phyloP scores from a whole-genome alignment of 495 filamentous ascomycete genomes.

The Glonium stellatum region DNA sequence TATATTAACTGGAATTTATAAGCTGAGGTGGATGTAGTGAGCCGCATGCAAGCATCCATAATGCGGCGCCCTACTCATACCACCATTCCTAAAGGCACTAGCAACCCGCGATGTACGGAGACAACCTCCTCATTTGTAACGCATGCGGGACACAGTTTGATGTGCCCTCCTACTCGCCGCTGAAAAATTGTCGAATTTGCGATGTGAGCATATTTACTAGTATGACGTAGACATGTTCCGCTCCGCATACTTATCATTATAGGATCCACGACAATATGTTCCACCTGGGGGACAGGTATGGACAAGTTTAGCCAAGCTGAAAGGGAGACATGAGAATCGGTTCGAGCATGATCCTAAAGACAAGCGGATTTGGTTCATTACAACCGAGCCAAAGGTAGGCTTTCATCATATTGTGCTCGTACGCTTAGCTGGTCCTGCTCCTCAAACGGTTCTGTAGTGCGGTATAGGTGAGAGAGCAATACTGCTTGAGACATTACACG shows the following conservation, averaged over 20 bases:
- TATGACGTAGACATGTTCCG: neutral
- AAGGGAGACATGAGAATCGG: conserved; percentile 37
- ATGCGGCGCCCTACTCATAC: too few relatives aligned
- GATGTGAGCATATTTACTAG: conserved; percentile 44
- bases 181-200: conserved; percentile 62
- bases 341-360: conserved; percentile 34
- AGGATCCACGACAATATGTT: conserved; percentile 64
- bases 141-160: conserved; percentile 69
- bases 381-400: conserved; percentile 49
- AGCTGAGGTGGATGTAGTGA: too few relatives aligned
- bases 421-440: neutral
- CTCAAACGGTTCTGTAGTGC: conserved; percentile 31
- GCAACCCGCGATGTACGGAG: conserved; percentile 12
- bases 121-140: conserved; percentile 54
- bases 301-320: conserved; percentile 45
- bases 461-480: conserved; percentile 69
- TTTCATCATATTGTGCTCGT: neutral
- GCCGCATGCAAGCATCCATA: too few relatives aligned
- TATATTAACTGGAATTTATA: too few relatives aligned
- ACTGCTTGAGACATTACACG: conserved; percentile 50
- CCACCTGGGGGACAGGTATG: conserved; percentile 40
- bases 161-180: conserved; percentile 36
- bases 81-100: too few relatives aligned
- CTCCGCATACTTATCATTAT: neutral
- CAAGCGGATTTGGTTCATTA: conserved; percentile 45